Base-by-base conservation (phyloP, 2,329 filamentous ascomycete genomes). In the Aspergillus ibericus region DNA sequence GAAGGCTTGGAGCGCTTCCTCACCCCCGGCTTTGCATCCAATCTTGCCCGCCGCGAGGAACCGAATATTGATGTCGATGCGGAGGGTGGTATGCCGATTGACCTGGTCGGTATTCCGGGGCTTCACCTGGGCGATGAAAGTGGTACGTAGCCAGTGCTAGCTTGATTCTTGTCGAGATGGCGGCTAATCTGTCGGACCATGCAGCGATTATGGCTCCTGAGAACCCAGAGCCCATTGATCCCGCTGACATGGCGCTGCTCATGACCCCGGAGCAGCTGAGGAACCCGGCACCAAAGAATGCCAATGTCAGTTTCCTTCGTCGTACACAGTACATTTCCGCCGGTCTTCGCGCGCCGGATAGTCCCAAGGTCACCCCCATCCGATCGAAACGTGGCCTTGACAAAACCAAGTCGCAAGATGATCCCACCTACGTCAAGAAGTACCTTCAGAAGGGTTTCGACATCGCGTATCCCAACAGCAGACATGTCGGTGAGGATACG, bases 21-120 rank as follows among this genome's bases (percentile, higher is more conserved):
- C 32, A 91, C 88, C 3, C 91, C 95, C 1, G 88, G 88, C 20
- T 99, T 96, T 79, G 92, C 93, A 29, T 95, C 93, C 47, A 88
- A 92, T 63, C 81, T 99, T 66, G 92, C 91, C 16, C 84, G 93
- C 70, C 92, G 96, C 71, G 95, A 98, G 80, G 91, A 93, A 53
- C 82, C 96, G 50, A 98, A 97, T 72, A 95, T 99, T 61, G 95
- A 99, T 77, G 92, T 92, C 29, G 95, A 99, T 84, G 95, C 93
- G 8, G 95, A 99, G 80, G 85, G 98, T 67, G 95, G 95, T 58
- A 98, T 99, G 95, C 92, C 93, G 59, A 87, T 99, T 72, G 93
- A 98, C 74, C 80, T 99, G 66, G 90, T 98, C 58, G 95, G 95
- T 70, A 91, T 98, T 80, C 93, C 93, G 6, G 92, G 93, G 29